These are phyloP conservation scores for Gracilariopsis chorda DNA, from an alignment of 23 red algal genomes.

Conservation along the genomic window DNA sequence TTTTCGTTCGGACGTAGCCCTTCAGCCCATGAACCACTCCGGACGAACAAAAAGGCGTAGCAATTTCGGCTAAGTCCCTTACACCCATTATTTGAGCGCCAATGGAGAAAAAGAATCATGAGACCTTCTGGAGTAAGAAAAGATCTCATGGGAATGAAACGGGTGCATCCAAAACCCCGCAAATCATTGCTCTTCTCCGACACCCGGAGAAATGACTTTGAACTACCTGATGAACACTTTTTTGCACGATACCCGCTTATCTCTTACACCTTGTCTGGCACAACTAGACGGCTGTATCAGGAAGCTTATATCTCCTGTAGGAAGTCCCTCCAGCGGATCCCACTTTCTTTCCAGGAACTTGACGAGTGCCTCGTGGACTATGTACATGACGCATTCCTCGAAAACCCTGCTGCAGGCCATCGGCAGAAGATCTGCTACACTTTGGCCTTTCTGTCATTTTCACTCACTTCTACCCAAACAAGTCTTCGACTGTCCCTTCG, in stretches of 20 bases:
- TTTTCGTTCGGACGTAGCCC: background rate
- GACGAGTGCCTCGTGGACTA: background rate
- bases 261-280: background rate
- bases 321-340: background rate
- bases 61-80: background rate
- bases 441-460: background rate
- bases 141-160: no score
- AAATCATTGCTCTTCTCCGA: no score
- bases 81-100: background rate
- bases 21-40: background rate
- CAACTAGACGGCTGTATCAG: background rate
- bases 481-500: background rate
- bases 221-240: background rate
- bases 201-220: no score
- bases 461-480: background rate
- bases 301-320: background rate
- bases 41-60: background rate
- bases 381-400: background rate
- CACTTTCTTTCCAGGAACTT: background rate
- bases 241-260: background rate
- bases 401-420: background rate
- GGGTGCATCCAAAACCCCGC: no score
- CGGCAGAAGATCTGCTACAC: background rate
- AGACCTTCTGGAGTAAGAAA: no score
- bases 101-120: background rate